These are phyloP conservation scores for Ascochyta fabae DNA, from an alignment of 2,329 filamentous ascomycete species.

Conservation along the genomic window DNA sequence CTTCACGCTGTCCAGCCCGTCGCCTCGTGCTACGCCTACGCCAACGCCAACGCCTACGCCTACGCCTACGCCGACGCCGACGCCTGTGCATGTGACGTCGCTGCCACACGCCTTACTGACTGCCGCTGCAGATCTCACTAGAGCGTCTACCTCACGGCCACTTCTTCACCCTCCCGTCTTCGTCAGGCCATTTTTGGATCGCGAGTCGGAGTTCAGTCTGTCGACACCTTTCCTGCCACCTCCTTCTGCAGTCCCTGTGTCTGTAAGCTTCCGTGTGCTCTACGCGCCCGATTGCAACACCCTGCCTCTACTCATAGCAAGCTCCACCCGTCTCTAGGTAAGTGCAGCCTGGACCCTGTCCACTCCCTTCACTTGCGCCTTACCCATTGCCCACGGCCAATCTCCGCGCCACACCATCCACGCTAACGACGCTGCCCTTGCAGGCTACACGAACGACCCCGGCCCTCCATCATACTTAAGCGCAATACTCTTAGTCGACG, in stretches of 20 bases:
- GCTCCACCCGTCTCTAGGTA: conserved; percentile 28
- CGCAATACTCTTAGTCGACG: conserved; percentile 31
- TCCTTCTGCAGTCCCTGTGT: conserved; percentile 29
- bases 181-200: conserved; percentile 29
- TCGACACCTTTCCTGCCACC: conserved; percentile 42
- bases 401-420: conserved; percentile 28
- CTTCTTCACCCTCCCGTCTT: conserved; percentile 37
- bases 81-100: conserved; percentile 37
- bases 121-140: conserved; percentile 18
- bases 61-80: conserved; percentile 34
- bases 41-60: conserved; percentile 34
- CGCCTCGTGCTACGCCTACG: conserved; percentile 37
- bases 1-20: conserved; percentile 8
- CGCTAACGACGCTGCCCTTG: conserved; percentile 34
- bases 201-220: conserved; percentile 39
- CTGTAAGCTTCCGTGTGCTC: conserved; percentile 26
- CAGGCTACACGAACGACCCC: conserved; percentile 35
- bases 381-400: neutral
- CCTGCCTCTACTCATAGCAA: conserved; percentile 25
- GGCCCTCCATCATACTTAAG: conserved; percentile 41
- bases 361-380: conserved; percentile 13
- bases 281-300: conserved; percentile 24
- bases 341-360: conserved; percentile 32
- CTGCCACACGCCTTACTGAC: conserved; percentile 35
- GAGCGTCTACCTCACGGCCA: conserved; percentile 35